Evolutionary conservation across 108 stramenopile species (phyloP).

Genomic region (Pseudonitzschia delicatissima): DNA sequence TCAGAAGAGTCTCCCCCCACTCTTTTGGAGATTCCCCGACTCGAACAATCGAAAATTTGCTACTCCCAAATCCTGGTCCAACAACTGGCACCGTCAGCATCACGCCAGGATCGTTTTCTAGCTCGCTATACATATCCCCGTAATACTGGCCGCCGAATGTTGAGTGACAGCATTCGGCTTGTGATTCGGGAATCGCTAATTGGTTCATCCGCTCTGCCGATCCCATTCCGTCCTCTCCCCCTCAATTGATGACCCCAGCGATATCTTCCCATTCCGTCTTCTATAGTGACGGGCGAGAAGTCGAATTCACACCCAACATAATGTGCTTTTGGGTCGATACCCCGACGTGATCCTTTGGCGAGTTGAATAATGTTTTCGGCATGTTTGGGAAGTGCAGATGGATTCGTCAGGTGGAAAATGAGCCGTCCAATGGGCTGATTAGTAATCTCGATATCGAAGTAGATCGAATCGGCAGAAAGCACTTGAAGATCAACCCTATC

Average conservation of each 20-base stretch:
- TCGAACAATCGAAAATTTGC: constrained; percentile 59
- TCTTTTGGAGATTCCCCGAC: constrained; percentile 68
- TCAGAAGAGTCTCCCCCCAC: constrained; percentile 60
- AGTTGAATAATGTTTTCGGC: constrained; percentile 55
- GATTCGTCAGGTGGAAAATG: constrained; percentile 44
- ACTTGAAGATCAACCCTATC: neutral
- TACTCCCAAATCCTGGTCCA: constrained; percentile 47
- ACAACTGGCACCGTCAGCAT: constrained; percentile 58
- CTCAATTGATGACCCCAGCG: constrained; percentile 57
- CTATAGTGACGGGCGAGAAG: constrained; percentile 43
- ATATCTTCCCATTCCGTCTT: constrained; percentile 51
- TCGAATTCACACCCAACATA: constrained; percentile 60
- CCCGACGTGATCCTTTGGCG: constrained; percentile 28
- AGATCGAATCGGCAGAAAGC: constrained; percentile 29
- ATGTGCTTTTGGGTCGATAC: constrained; percentile 51
- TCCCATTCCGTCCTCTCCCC: constrained; percentile 56
- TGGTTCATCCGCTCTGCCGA: constrained; percentile 39
- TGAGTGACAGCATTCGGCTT: constrained; percentile 36
- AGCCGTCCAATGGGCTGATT: constrained; percentile 46
- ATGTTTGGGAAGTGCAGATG: constrained; percentile 54
- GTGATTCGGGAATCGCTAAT: constrained; percentile 42
- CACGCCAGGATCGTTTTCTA: constrained; percentile 37
- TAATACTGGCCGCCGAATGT: constrained; percentile 66
- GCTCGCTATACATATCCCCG: constrained; percentile 35
- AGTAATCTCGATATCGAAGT: constrained; percentile 52